Conservation (phyloP, 2,329 filamentous ascomycete genomes). For the Tolypocladium capitatum region DNA sequence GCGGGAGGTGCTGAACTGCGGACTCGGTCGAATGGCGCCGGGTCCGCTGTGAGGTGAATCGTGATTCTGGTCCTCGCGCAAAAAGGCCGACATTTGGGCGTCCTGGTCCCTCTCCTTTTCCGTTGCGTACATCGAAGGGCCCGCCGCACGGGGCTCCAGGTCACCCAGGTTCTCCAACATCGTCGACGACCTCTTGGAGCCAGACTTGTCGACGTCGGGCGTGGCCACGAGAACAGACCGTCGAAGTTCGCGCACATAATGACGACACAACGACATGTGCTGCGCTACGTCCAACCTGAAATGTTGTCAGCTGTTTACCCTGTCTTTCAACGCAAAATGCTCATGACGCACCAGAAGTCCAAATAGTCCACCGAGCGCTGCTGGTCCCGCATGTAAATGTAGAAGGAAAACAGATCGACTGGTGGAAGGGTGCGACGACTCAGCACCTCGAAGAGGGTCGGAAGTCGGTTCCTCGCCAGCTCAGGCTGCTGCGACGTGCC, state of each 20-base stretch:
- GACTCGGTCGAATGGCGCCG: constrained; percentile 31
- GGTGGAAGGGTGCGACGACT: constrained; percentile 88
- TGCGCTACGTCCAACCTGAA: constrained; percentile 95
- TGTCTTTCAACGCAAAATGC: not conserved
- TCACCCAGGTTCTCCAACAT: constrained; percentile 64
- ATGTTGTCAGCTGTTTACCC: constrained; percentile 1
- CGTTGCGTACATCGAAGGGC: constrained; percentile 48
- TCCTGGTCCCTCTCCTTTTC: constrained; percentile 69
- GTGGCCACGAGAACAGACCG: constrained; percentile 87
- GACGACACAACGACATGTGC: constrained; percentile 93
- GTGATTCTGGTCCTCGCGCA: constrained; percentile 53
- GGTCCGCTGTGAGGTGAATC: constrained; percentile 41
- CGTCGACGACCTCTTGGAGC: constrained; percentile 74
- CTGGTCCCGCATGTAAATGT: constrained; percentile 99
- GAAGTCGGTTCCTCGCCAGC: constrained; percentile 65
- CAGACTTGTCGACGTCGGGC: constrained; percentile 70
- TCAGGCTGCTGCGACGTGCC: constrained; percentile 45
- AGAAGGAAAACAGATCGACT: constrained; percentile 96
- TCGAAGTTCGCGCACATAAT: constrained; percentile 91
- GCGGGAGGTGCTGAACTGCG: constrained; percentile 45
- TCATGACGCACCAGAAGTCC: constrained; percentile 73
- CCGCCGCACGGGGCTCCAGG: constrained; percentile 43
- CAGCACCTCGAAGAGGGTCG: constrained; percentile 89
- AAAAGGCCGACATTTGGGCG: constrained; percentile 80
- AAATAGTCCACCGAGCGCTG: constrained; percentile 96